Evolutionary conservation across 306 rosid species (phyloP), one percentile per base, ranked within the genome.

Genomic region (Cicer cuneatum): DNA sequence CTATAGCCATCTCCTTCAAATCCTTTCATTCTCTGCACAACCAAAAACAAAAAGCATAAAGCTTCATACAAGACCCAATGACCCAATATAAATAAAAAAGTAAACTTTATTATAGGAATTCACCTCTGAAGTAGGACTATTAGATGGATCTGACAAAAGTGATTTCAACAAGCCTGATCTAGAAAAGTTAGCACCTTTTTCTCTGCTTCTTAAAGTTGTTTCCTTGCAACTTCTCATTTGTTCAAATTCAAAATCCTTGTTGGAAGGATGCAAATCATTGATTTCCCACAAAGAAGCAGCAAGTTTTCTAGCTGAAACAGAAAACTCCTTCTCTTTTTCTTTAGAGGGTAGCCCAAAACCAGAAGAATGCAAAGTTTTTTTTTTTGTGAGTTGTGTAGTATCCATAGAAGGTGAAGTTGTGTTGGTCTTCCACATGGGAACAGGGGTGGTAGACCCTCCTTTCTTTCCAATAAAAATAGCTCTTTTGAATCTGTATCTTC

Each of bases 241-340:
- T 1, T 83, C 79, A 14, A 19, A 61, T 11, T 83, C 88, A n/a
- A 42, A 70, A 8, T 72, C 90, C 85, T 72, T 87, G 53, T 79
- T 78, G 24, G 82, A 82, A 5, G 84, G 73, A 60, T 84, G 76
- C 18, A 73, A 66, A 71, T 85, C 90, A 77, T 90, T 84, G 67
- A 89, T 85, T 72, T 86, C 98, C 98, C 98, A 92, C 13, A 90
- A 72, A 5, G 96, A 84, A 47, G 97, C 96, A 35, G 96, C 97
- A 0, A 90, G 87, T 79, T 90, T 93, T 41, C 97, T 77, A 0
- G 96, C 97, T 0, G 98, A 93, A 1, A 83, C 80, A 35, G 91
- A 87, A 14, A 74, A 59, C 5, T 84, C 86, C 68, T 80, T 90
- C 18, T 84, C 92, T 73, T 64, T 64, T 10, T 57, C 63, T 24